phyloP scores from a whole-genome alignment of 371 early-diverging fungal genomes.

The Thermomucor indicae-seudaticae region DNA sequence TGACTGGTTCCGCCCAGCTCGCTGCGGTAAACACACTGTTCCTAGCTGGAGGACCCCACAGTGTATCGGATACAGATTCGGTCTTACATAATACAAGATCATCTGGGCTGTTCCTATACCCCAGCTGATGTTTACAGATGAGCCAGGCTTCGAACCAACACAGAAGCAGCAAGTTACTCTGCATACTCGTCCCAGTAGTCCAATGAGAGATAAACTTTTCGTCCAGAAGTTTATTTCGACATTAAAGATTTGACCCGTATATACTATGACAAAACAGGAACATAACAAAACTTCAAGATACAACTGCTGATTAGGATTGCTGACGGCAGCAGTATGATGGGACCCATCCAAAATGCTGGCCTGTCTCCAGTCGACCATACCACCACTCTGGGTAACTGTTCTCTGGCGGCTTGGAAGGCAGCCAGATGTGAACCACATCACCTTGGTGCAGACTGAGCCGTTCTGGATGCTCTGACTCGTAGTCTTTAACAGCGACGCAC shows the following conservation, averaged over 20 bases:
- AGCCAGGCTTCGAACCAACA: slow-evolving; percentile 22
- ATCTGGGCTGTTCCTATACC: slow-evolving; percentile 27
- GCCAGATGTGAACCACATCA: slow-evolving; percentile 7
- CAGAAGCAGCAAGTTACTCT: slow-evolving; percentile 32
- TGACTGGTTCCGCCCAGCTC: slow-evolving; percentile 55
- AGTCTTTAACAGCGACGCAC: slow-evolving; percentile 10
- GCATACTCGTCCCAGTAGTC: slow-evolving; percentile 34
- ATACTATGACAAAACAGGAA: neutral
- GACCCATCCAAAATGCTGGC: slow-evolving; percentile 1
- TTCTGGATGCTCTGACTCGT: slow-evolving; percentile 4
- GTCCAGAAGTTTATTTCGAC: neutral
- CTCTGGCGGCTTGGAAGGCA: slow-evolving; percentile 9
- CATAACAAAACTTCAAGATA: neutral
- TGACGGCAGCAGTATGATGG: slow-evolving; percentile 5
- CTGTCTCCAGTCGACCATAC: slow-evolving; percentile 6
- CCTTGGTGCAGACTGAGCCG: slow-evolving; percentile 8
- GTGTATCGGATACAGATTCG: slow-evolving; percentile 42
- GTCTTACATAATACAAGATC: slow-evolving; percentile 37
- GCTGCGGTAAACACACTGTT: slow-evolving; percentile 65
- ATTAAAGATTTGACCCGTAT: neutral
- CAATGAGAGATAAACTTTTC: slow-evolving; percentile 20
- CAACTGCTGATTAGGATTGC: neutral
- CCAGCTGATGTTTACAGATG: slow-evolving; percentile 30
- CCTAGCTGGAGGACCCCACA: slow-evolving; percentile 49
- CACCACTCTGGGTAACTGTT: slow-evolving; percentile 6